These are phyloP conservation scores for Parastagonospora avenae DNA, from an alignment of 2,329 filamentous ascomycete species.

Conservation along the genomic window DNA sequence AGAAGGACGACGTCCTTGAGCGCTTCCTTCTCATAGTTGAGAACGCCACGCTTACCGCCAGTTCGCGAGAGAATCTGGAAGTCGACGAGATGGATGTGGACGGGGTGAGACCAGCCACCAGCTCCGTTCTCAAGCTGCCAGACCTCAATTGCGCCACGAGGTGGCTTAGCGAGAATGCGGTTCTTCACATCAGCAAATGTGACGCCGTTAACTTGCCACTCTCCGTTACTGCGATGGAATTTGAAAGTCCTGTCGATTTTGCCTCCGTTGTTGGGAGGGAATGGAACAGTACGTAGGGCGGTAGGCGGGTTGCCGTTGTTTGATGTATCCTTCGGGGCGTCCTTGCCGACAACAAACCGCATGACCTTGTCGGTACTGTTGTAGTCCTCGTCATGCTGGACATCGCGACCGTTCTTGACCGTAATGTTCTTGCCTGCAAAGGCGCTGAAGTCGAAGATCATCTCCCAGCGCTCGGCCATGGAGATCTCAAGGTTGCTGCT, in stretches of 20 bases:
- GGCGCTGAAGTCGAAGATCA: slow-evolving; percentile 61
- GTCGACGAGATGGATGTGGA: slow-evolving; percentile 65
- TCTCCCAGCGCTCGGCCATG: slow-evolving; percentile 64
- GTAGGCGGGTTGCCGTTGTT: slow-evolving; percentile 36
- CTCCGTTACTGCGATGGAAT: slow-evolving; percentile 33
- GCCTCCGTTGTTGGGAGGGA: slow-evolving; percentile 17
- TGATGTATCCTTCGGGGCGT: slow-evolving; percentile 17
- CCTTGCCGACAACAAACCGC: slow-evolving; percentile 53
- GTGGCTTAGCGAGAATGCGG: slow-evolving; percentile 37
- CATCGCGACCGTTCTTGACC: slow-evolving; percentile 49
- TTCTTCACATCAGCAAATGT: slow-evolving; percentile 40
- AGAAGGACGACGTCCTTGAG: slow-evolving; percentile 66
- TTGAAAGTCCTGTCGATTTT: slow-evolving; percentile 29
- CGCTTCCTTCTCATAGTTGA: slow-evolving; percentile 60
- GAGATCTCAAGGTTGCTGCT: slow-evolving; percentile 54
- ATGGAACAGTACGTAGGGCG: slow-evolving; percentile 30
- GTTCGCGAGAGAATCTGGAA: slow-evolving; percentile 59
- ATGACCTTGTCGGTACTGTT: slow-evolving; percentile 49
- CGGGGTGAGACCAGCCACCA: slow-evolving; percentile 59
- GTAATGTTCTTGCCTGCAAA: slow-evolving; percentile 57
- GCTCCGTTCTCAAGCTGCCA: slow-evolving; percentile 53
- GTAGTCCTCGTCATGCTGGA: slow-evolving; percentile 57
- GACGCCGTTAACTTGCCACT: slow-evolving; percentile 44
- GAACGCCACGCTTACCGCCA: slow-evolving; percentile 50
- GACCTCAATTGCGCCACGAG: slow-evolving; percentile 41